Base-by-base conservation (phyloP, 805 yeast species). In the Scheffersomyces amazonensis region DNA sequence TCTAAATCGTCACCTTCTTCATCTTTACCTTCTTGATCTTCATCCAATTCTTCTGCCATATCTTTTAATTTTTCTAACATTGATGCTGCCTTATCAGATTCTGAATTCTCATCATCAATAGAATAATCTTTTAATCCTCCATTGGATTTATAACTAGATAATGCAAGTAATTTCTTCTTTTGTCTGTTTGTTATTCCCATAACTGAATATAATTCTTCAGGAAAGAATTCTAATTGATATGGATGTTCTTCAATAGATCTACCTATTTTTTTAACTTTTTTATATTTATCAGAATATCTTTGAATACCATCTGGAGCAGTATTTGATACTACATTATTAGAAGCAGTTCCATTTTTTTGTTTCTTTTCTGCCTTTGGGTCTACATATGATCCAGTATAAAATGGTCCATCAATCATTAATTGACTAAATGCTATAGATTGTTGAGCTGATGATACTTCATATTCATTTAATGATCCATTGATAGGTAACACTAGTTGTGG, bases 181-280 rank as follows among this genome's bases (percentile, higher is more conserved):
- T 75, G 75, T 46, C 69, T 71, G 48, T 73, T 78, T 38, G 66
- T 66, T 11, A 78, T 69, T 2, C 87, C 87, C 81, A 87, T 81
- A 6, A 81, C 85, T 15, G 72, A 62, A 47, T 83, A 81, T 39
- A 90, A 64, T 56, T 90, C 97, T 13, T 69, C 73, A 1, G 97
- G 96, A 54, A 88, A 84, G 46, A 86, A 72, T 38, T 76, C 79
- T 7, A 78, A 52, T 39, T 75, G 74, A 56, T 81, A 87, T 2
- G 95, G 95, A 62, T 85, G 89, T 37, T 84, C 89, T 43, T 81
- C 83, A 7, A 83, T 75, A 2, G 90, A 80, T 36, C 82, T 73
- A 1, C 88, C 87, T 12, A 82, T 75, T 51, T 76, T 79, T 39
- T 86, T 75, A 49, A 78, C 80, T 56, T 83, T 83, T 46, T 82